phyloP scores from a whole-genome alignment of 2,329 filamentous ascomycete genomes.

The Aureobasidium melanogenum region DNA sequence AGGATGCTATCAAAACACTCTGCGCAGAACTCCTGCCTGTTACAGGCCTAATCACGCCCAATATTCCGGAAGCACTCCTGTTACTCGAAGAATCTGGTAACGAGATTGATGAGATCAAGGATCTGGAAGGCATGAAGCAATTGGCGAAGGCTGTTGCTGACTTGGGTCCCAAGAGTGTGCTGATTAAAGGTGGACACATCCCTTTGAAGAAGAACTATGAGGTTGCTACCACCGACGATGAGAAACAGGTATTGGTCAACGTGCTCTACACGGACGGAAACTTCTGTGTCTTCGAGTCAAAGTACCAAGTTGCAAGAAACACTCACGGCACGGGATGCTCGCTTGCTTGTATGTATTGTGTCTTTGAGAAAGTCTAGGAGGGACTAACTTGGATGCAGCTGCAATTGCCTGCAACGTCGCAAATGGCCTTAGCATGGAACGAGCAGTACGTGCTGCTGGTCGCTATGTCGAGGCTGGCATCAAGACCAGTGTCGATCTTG shows the following conservation, averaged over 20 bases:
- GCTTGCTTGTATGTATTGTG: conserved; percentile 63
- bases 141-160: conserved; percentile 58
- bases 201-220: conserved; percentile 59
- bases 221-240: conserved; percentile 48
- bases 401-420: conserved; percentile 68
- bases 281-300: conserved; percentile 54
- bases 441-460: conserved; percentile 59
- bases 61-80: conserved; percentile 64
- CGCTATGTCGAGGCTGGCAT: conserved; percentile 66
- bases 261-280: conserved; percentile 57
- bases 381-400: conserved; percentile 34
- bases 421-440: conserved; percentile 45
- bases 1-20: conserved; percentile 54
- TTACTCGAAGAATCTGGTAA: conserved; percentile 49
- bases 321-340: conserved; percentile 96
- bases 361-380: neutral
- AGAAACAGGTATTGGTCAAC: conserved; percentile 64
- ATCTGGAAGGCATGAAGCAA: conserved; percentile 56
- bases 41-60: conserved; percentile 65
- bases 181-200: conserved; percentile 87
- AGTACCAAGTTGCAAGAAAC: conserved; percentile 64
- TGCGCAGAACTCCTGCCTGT: conserved; percentile 52
- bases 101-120: conserved; percentile 40
- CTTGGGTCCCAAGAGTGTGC: conserved; percentile 68
- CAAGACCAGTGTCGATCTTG: conserved; percentile 52